Base-by-base conservation (phyloP, 1,284 basidiomycete species). In the Rhodotorula mucilaginosa region DNA sequence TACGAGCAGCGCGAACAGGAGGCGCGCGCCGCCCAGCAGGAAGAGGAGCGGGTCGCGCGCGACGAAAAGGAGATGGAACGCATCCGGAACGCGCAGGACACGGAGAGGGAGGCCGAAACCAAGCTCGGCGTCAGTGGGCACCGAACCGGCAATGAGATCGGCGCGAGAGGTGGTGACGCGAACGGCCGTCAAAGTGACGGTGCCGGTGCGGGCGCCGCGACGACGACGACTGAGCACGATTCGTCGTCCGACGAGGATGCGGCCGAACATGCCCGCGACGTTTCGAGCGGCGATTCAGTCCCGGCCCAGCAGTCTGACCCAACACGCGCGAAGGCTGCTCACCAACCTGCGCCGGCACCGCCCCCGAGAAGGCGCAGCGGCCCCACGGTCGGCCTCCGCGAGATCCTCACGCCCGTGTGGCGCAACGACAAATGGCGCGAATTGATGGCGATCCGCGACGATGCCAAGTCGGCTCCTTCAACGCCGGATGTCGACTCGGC, bases 341-440 rank as follows among this genome's bases (percentile, higher is more conserved):
- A 26, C 26, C 26, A 26, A 26, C 26, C 26, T 26, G 26, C 26
- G 26, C 26, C 26, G 26, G 26, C 26, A 26, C 26, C 26, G 26
- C 26, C 26, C 26, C 26, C 26, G 26, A 26, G 26, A 21, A 26
- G 15, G 18, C 39, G 58, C 16, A 44, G 34, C 58, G 58, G 12
- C 12, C 39, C 34, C 6, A 26, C n/a, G 64, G 64, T 65, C 47
- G 60, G 59, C 6, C 49, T 65, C 1, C 31, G 18, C 21, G 62
- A 63, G 15, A 47, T 72, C n/a, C 57, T 72, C 44, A 65, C 52
- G 19, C 70, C 70, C 4, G 56, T 52, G 2, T 72, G 62, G 63
- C 58, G 58, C 19, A 72, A 72, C 64, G 39, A 34, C 46, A 57
- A 62, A 19, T 72, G 63, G 63, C 19, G 7, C 18, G 64, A 67